Percentiles rank a stretch among this genome's conserved stretches.
Evolutionary conservation across 805 yeast species (phyloP).

Genomic region (Barnettozyma wickerhamii): DNA sequence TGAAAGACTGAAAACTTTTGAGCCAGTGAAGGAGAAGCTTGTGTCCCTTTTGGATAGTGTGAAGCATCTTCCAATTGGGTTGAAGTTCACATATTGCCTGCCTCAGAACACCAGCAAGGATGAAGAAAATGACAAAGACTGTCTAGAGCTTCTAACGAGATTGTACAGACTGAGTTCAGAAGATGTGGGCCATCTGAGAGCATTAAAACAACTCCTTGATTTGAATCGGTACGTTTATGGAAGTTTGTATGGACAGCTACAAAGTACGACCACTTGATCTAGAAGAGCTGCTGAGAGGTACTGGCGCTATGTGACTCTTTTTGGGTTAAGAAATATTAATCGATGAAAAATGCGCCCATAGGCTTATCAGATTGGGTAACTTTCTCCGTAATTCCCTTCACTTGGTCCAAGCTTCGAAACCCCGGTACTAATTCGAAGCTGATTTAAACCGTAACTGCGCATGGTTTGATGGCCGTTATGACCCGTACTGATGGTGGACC

Average conservation of each 20-base stretch:
- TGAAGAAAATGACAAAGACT: neutral
- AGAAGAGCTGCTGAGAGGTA: too few relatives aligned
- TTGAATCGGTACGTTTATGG: neutral
- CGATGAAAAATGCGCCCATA: too few relatives aligned
- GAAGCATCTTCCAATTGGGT: neutral
- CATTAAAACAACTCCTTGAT: neutral
- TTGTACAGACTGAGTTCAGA: neutral
- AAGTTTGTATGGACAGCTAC: neutral
- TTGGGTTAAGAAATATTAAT: too few relatives aligned
- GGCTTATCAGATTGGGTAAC: too few relatives aligned
- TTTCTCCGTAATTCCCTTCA: too few relatives aligned
- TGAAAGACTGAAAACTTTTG: constrained; percentile 2
- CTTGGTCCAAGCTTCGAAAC: too few relatives aligned
- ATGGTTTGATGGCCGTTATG: too few relatives aligned
- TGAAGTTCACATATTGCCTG: neutral
- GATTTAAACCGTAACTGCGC: too few relatives aligned
- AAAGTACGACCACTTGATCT: too few relatives aligned
- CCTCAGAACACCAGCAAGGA: neutral
- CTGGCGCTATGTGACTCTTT: too few relatives aligned
- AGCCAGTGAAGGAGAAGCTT: neutral
- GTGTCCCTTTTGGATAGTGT: neutral
- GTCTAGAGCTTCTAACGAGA: neutral
- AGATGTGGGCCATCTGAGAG: neutral
- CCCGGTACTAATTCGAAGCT: too few relatives aligned
- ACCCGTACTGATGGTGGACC: too few relatives aligned